Base-by-base conservation (phyloP, 129 eudicot species). In the Rutidosis leptorrhynchoides region DNA sequence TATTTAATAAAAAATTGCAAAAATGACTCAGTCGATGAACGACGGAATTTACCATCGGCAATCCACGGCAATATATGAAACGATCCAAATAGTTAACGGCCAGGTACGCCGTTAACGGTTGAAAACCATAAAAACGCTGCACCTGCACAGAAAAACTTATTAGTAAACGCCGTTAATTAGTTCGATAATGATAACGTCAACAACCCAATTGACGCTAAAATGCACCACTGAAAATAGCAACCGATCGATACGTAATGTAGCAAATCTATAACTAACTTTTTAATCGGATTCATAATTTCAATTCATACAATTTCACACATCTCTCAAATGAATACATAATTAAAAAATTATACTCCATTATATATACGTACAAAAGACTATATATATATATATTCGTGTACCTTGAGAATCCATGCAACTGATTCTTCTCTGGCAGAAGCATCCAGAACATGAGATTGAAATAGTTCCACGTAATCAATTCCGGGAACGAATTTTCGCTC, bases 341-440 rank as follows among this genome's bases (percentile, higher is more conserved):
- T n/a, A n/a, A n/a, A n/a, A n/a, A n/a, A n/a, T n/a, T n/a, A n/a
- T n/a, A n/a, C n/a, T n/a, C n/a, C n/a, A n/a, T n/a, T n/a, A n/a
- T n/a, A n/a, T n/a, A n/a, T n/a, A n/a, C n/a, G n/a, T n/a, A n/a
- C n/a, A n/a, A n/a, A n/a, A n/a, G n/a, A n/a, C n/a, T n/a, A n/a
- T n/a, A n/a, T n/a, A n/a, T n/a, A n/a, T n/a, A n/a, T n/a, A n/a
- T 49, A 49, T 49, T 1, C 8, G 1, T 49, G 0, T 15, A 88
- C 98, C 98, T 92, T 92, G 29, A 92, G 88, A 66, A 92, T 92
- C 98, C 98, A 92, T 62, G 89, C 85, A 71, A 88, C 83, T n/a
- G 96, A 85, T 60, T 83, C 83, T n/a, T 81, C 80, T 61, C 98
- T 81, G 56, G 90, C 82, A 16, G 94, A 83, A 5, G 87, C 81